Conservation (phyloP, 352 stramenopile genomes). For the Phytopythium cucurbitacearum region DNA sequence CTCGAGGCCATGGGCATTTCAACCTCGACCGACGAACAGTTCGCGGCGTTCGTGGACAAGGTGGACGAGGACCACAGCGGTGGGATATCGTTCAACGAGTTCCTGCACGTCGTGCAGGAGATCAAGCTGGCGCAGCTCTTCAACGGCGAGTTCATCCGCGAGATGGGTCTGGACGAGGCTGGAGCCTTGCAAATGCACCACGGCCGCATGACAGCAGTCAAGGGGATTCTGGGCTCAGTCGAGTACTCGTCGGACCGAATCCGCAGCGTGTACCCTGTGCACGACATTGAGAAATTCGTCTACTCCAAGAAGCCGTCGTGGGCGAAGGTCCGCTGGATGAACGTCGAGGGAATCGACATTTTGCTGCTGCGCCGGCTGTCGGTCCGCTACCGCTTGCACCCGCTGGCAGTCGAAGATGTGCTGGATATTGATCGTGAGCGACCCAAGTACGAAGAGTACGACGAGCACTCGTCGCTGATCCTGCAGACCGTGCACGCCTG, state of each 20-base stretch:
- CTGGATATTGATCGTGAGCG: slow-evolving; percentile 74
- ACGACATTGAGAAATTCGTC: slow-evolving; percentile 75
- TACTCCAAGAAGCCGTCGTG: slow-evolving; percentile 75
- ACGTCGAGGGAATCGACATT: slow-evolving; percentile 60
- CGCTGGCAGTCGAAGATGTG: slow-evolving; percentile 79
- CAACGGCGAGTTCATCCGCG: slow-evolving; percentile 43
- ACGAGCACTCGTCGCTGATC: slow-evolving; percentile 78
- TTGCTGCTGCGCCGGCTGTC: slow-evolving; percentile 66
- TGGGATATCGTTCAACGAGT: slow-evolving; percentile 82
- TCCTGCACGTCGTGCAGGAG: slow-evolving; percentile 84
- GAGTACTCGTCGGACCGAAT: slow-evolving; percentile 79
- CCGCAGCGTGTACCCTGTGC: slow-evolving; percentile 66
- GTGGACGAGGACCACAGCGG: slow-evolving; percentile 81
- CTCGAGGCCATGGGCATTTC: slow-evolving; percentile 77
- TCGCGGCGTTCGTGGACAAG: slow-evolving; percentile 67
- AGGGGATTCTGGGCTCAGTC: slow-evolving; percentile 49
- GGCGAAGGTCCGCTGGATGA: slow-evolving; percentile 82
- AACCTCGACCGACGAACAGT: slow-evolving; percentile 54
- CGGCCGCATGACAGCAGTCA: slow-evolving; percentile 3
- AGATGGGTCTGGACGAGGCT: slow-evolving; percentile 23
- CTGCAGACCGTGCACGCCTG: slow-evolving; percentile 57
- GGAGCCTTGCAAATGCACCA: not conserved
- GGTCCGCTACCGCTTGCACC: slow-evolving; percentile 81
- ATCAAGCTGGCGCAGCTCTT: slow-evolving; percentile 88
- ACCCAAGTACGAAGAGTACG: slow-evolving; percentile 85